Base-by-base conservation (phyloP, 1,139 yeast genomes). In the Kodamaea anthophila region DNA sequence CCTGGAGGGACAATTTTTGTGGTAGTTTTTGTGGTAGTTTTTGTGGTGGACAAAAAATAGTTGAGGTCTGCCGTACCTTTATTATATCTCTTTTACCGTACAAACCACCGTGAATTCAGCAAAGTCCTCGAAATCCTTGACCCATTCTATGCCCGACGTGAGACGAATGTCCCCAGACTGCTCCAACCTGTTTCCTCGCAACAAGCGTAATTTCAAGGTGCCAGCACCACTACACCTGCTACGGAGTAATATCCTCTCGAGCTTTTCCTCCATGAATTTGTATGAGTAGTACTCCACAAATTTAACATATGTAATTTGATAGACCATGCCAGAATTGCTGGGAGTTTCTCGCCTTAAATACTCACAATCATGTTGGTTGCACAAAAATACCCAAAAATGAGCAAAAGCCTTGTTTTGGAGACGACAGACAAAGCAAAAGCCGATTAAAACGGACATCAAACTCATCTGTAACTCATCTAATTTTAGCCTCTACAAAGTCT, bases 241-340 rank as follows among this genome's bases (percentile, higher is more conserved):
- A n/a, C 31, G 21, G 5, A 34, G 34, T 7, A 34, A 22, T 5
- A 34, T 34, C 9, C 32, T 28, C 31, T 34, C 37, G 15, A 34
- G 30, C 26, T 28, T 34, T 24, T 34, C 37, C 28, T 28, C 34
- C 34, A 34, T 34, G 18, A 34, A 31, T 24, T 16, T 34, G 26
- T 34, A 34, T 18, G 34, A 30, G 28, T 34, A 31, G 26, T 34
- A 34, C 30, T 34, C 37, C 10, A 34, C 18, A 19, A 34, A 34
- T 24, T 29, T 30, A 11, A 34, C 37, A 22, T 26, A 30, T 13
- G 28, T 29, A 9, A 34, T 29, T 22, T 31, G 37, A 18, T 30
- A 30, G 7, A 23, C 32, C 37, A 34, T 34, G 22, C 9, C 16
- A 12, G n/a, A n/a, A 13, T n/a, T 16, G 14, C 8, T 18, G 27